phyloP scores from a whole-genome alignment of 2,329 filamentous ascomycete species.

The Didymella pomorum region DNA sequence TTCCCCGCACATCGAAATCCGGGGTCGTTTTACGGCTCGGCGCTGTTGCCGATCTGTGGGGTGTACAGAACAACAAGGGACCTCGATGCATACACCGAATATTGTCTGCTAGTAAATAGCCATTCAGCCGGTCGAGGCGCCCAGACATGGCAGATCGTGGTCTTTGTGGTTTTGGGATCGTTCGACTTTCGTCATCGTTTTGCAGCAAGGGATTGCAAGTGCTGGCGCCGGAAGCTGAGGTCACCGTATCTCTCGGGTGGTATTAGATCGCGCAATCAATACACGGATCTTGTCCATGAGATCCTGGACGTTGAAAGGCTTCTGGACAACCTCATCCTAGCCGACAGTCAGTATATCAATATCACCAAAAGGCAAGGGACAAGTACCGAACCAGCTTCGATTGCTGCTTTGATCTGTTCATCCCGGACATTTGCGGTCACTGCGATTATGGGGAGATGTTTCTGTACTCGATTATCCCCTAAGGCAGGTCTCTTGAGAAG shows the following conservation, averaged over 20 bases:
- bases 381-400: conserved; percentile 7
- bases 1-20: not conserved
- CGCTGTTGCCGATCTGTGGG: too few species aligned
- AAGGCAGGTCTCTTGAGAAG: conserved; percentile 28
- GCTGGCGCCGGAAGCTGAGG: not conserved
- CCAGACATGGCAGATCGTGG: not conserved
- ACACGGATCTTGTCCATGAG: conserved; percentile 39
- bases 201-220: too few species aligned
- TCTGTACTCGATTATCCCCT: conserved; percentile 22
- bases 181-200: not conserved
- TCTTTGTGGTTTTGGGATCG: not conserved
- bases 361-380: not conserved
- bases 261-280: not conserved
- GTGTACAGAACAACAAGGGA: not conserved
- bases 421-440: conserved; percentile 39
- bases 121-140: not conserved
- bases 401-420: conserved; percentile 2
- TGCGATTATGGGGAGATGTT: conserved; percentile 33
- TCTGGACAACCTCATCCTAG: conserved; percentile 43
- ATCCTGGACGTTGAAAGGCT: conserved; percentile 46
- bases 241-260: not conserved
- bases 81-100: not conserved
- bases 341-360: not conserved
- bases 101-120: not conserved
- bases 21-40: not conserved